These are phyloP conservation scores for Tremellales sp. DNA, from an alignment of 1,284 basidiomycete species.

Conservation along the genomic window DNA sequence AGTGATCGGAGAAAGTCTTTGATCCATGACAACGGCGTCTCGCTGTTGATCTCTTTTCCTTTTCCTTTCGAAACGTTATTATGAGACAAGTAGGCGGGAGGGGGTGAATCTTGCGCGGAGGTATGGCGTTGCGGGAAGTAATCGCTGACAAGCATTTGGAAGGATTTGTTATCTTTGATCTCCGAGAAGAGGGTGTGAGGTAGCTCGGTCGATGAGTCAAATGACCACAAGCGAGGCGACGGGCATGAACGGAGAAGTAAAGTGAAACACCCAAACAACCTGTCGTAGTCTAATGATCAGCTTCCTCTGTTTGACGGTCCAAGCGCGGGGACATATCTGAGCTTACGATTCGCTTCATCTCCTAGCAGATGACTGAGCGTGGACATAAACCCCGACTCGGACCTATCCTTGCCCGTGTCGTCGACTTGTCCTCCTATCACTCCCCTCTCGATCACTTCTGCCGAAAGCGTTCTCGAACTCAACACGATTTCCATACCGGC, in stretches of 20 bases:
- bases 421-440: slow-evolving; percentile 24
- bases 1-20: slow-evolving; percentile 33
- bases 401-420: slow-evolving; percentile 2
- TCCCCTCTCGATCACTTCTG: slow-evolving; percentile 29
- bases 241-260: slow-evolving; percentile 55
- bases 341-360: slow-evolving; percentile 34
- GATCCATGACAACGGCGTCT: slow-evolving; percentile 30
- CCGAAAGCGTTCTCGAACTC: slow-evolving; percentile 13
- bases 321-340: slow-evolving; percentile 28
- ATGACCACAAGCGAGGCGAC: slow-evolving; percentile 63
- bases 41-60: slow-evolving; percentile 11
- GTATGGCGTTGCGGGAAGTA: neutral
- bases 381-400: slow-evolving; percentile 20
- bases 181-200: slow-evolving; percentile 71
- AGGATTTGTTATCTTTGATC: slow-evolving; percentile 71
- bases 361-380: slow-evolving; percentile 46
- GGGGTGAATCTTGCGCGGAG: neutral
- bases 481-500: slow-evolving; percentile 17
- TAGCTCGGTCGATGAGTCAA: slow-evolving; percentile 52
- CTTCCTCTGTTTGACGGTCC: neutral
- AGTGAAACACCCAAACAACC: slow-evolving; percentile 55
- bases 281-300: slow-evolving; percentile 57
- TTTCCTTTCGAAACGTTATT: slow-evolving; percentile 17
- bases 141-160: slow-evolving; percentile 52
- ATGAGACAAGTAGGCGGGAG: neutral